These are phyloP conservation scores for Lactifluus echinatus DNA, from an alignment of 768 basidiomycete species.

Conservation along the genomic window DNA sequence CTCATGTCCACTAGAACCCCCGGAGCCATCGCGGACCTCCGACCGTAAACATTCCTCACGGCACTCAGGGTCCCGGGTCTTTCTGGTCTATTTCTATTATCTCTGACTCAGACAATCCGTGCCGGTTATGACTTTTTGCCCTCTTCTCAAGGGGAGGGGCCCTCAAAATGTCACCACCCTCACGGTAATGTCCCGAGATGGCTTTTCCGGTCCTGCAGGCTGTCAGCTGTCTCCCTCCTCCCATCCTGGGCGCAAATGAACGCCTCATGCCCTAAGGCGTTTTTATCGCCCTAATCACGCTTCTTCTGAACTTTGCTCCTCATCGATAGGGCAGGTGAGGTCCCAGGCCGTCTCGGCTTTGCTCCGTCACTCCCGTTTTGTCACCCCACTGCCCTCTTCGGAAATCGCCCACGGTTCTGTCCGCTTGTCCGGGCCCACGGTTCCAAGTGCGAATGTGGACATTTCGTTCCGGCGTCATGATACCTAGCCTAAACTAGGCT, in stretches of 20 bases:
- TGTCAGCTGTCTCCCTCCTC: conserved; percentile 20
- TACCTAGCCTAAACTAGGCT: conserved; percentile 17
- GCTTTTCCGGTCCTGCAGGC: conserved; percentile 17
- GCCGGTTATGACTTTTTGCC: conserved; percentile 2
- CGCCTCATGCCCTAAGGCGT: conserved; percentile 19
- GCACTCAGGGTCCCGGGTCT: conserved; percentile 12
- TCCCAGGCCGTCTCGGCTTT: conserved; percentile 18
- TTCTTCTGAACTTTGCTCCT: conserved; percentile 16
- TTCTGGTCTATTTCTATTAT: conserved; percentile 6
- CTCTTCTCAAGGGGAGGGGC: conserved; percentile 6
- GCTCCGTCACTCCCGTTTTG: conserved; percentile 9
- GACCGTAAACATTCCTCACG: neutral
- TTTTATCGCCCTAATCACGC: conserved; percentile 22
- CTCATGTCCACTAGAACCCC: conserved; percentile 13
- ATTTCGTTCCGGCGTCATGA: conserved; percentile 12
- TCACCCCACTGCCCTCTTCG: conserved; percentile 14
- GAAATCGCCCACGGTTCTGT: conserved; percentile 16
- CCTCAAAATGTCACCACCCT: conserved; percentile 18
- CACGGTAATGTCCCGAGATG: conserved; percentile 17
- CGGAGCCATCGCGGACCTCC: conserved; percentile 20
- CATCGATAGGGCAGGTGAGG: conserved; percentile 21
- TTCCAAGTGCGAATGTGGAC: conserved; percentile 12
- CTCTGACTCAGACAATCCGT: conserved; percentile 7
- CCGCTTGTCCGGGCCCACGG: conserved; percentile 20
- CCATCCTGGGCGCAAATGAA: conserved; percentile 23